These are phyloP conservation scores for Penicillium sp. DNA, from an alignment of 2,329 filamentous ascomycete species.

Conservation along the genomic window DNA sequence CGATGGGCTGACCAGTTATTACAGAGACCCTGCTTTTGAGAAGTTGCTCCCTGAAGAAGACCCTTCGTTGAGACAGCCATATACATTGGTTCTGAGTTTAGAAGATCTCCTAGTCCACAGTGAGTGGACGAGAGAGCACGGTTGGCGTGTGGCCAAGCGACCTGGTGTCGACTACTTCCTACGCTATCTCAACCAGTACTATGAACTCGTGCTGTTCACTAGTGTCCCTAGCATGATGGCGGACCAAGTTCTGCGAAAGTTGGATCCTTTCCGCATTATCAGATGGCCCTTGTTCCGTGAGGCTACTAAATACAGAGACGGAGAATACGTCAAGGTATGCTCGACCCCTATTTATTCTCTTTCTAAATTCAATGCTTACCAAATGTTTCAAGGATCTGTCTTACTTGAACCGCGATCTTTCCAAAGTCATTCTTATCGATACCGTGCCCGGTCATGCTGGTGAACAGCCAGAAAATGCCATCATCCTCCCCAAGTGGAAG, in stretches of 20 bases:
- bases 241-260: constrained; percentile 83
- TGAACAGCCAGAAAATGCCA: constrained; percentile 93
- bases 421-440: constrained; percentile 92
- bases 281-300: constrained; percentile 93
- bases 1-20: constrained; percentile 76
- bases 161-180: constrained; percentile 97
- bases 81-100: constrained; percentile 86
- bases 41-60: constrained; percentile 77
- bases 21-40: constrained; percentile 90
- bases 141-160: constrained; percentile 91
- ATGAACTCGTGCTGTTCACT: constrained; percentile 95
- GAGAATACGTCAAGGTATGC: constrained; percentile 87
- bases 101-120: constrained; percentile 94
- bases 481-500: constrained; percentile 84
- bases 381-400: constrained; percentile 69
- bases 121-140: constrained; percentile 89
- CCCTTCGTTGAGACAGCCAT: constrained; percentile 75
- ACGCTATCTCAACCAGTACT: constrained; percentile 95
- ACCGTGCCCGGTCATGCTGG: constrained; percentile 77
- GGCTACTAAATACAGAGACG: constrained; percentile 94
- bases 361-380: not conserved
- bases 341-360: constrained; percentile 16
- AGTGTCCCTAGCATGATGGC: constrained; percentile 77
- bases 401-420: constrained; percentile 92
- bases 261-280: constrained; percentile 93